Percentiles rank a stretch among this genome's conserved stretches.
These are phyloP conservation scores for Thalassiosira gravida DNA, from an alignment of 352 stramenopile species.

Conservation along the genomic window DNA sequence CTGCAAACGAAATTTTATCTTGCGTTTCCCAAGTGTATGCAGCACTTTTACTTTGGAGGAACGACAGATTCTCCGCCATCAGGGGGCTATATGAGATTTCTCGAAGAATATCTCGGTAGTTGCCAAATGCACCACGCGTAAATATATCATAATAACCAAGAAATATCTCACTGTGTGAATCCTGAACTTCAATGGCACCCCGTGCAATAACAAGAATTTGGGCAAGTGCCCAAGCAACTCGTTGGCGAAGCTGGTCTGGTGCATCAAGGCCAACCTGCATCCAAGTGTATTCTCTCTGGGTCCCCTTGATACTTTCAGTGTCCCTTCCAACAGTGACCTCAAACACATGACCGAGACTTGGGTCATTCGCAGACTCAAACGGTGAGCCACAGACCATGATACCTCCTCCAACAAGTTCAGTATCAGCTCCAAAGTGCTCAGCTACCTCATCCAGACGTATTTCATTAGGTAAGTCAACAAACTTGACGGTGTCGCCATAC, in stretches of 20 bases:
- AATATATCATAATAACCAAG: constrained; percentile 2
- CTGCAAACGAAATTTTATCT: constrained; percentile 48
- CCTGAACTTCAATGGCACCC: constrained; percentile 12
- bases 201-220: constrained; percentile 60
- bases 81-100: constrained; percentile 56
- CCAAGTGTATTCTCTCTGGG: constrained; percentile 31
- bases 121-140: constrained; percentile 15
- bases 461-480: constrained; percentile 64
- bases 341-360: not conserved
- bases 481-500: constrained; percentile 58
- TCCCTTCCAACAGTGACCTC: constrained; percentile 30
- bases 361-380: constrained; percentile 46
- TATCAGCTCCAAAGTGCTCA: constrained; percentile 48
- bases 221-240: constrained; percentile 82
- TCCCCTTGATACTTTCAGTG: constrained; percentile 19
- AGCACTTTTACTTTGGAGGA: not conserved
- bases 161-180: not conserved
- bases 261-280: constrained; percentile 17
- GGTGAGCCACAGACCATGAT: constrained; percentile 61
- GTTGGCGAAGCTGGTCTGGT: constrained; percentile 84
- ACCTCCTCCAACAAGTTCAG: not conserved
- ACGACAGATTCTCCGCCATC: constrained; percentile 69
- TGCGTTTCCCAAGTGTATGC: constrained; percentile 58
- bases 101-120: constrained; percentile 51
- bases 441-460: constrained; percentile 54